Percentiles rank a stretch among this genome's conserved stretches.
Conservation (phyloP, 768 basidiomycete genomes). For the Tulasnella sp. region DNA sequence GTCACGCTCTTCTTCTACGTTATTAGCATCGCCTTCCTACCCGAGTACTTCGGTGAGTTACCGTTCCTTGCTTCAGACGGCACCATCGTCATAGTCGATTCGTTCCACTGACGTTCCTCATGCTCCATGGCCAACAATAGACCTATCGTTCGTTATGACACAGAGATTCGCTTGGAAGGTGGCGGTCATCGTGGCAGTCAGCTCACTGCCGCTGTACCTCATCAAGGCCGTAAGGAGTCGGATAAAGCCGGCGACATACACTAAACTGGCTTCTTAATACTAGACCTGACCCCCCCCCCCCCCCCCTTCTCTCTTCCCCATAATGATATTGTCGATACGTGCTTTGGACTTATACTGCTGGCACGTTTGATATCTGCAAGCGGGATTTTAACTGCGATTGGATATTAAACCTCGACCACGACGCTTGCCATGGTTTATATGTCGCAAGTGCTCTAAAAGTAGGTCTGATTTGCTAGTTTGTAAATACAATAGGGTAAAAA, state of each 20-base stretch:
- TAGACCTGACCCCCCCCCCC: no score
- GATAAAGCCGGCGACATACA: conserved; percentile 85
- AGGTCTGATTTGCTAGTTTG: no score
- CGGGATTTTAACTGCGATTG: no score
- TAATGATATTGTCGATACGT: no score
- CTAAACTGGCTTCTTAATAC: conserved; percentile 46
- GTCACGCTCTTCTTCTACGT: conserved; percentile 83
- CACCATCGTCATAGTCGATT: no score
- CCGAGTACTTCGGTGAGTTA: conserved; percentile 95
- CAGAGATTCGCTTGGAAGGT: conserved; percentile 88
- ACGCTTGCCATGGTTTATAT: no score
- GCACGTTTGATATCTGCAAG: no score
- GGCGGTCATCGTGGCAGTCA: conserved; percentile 87
- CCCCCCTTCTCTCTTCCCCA: no score
- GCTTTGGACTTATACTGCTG: no score
- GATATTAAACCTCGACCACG: no score
- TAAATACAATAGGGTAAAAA: no score
- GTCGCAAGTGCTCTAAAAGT: no score
- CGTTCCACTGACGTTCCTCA: not conserved
- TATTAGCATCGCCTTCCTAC: conserved; percentile 84
- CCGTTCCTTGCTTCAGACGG: not conserved
- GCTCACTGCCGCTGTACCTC: conserved; percentile 82
- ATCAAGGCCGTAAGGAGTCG: conserved; percentile 79
- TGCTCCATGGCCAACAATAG: conserved; percentile 27
- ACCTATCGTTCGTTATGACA: conserved; percentile 86